A percentile compares a stretch with the other conserved stretches of the same genome.
Evolutionary conservation across 2,329 filamentous ascomycete genomes (phyloP).

Genomic region (Aspergillus flavus): DNA sequence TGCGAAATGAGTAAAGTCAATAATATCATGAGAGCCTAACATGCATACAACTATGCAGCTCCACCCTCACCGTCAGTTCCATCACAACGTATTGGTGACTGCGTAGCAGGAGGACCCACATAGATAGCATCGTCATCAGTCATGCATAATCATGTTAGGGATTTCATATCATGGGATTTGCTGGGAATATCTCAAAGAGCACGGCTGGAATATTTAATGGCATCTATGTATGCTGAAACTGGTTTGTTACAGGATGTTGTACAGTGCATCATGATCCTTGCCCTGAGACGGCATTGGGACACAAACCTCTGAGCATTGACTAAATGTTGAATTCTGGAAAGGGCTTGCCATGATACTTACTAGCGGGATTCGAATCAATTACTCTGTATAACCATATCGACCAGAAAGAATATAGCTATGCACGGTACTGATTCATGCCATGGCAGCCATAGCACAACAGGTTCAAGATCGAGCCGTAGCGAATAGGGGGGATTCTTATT

Average conservation of each 20-base stretch:
- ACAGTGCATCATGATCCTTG: neutral
- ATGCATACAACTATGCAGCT: neutral
- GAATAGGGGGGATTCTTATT: neutral
- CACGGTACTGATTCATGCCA: neutral
- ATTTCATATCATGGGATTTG: neutral
- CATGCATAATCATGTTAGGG: neutral
- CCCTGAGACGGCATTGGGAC: neutral
- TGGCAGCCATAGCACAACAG: neutral
- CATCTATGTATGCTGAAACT: neutral
- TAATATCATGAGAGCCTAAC: neutral
- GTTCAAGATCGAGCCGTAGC: neutral
- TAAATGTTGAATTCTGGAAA: neutral
- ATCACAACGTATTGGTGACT: conserved; percentile 1
- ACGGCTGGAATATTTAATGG: neutral
- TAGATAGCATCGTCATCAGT: neutral
- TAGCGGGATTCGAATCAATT: neutral
- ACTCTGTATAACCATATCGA: too few relatives aligned
- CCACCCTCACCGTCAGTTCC: conserved; percentile 3
- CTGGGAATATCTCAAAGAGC: neutral
- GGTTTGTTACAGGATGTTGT: neutral
- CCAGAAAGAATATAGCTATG: too few relatives aligned
- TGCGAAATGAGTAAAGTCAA: neutral
- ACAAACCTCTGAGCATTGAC: neutral
- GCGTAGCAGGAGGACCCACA: neutral
- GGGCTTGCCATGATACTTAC: neutral